These are phyloP conservation scores for Botryotinia convoluta DNA, from an alignment of 2,329 filamentous ascomycete species.

Conservation along the genomic window DNA sequence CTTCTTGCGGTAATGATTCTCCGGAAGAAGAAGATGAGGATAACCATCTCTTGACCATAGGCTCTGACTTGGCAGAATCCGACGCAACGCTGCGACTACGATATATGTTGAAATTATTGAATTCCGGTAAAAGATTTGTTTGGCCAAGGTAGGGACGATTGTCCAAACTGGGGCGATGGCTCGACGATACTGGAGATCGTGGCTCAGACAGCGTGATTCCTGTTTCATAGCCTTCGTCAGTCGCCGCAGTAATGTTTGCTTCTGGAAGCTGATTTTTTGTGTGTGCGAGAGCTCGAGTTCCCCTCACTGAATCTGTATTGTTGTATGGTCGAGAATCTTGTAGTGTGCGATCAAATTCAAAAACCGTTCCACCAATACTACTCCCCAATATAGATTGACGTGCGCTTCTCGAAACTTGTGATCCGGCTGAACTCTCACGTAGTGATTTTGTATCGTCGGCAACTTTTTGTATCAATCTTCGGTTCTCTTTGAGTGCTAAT, in stretches of 20 bases:
- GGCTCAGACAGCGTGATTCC: neutral
- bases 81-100: constrained; percentile 2
- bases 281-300: neutral
- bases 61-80: constrained; percentile 5
- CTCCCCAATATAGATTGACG: neutral
- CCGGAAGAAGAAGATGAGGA: constrained; percentile 12
- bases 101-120: constrained; percentile 9
- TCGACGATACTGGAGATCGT: neutral
- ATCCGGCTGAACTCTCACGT: constrained; percentile 8
- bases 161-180: neutral
- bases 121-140: neutral
- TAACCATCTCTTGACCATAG: constrained; percentile 7
- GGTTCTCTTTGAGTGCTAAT: constrained; percentile 14
- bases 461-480: constrained; percentile 18
- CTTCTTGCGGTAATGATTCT: neutral
- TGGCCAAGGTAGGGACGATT: neutral
- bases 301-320: neutral
- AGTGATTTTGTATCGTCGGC: constrained; percentile 21
- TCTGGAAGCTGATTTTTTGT: neutral
- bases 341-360: constrained; percentile 9
- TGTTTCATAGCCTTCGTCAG: constrained; percentile 8
- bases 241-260: neutral
- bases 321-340: neutral
- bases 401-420: constrained; percentile 1
- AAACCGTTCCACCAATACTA: neutral